Percentiles rank a stretch among this genome's conserved stretches.
phyloP scores from a whole-genome alignment of 1,139 yeast species.

The Taiozyma sp. region DNA sequence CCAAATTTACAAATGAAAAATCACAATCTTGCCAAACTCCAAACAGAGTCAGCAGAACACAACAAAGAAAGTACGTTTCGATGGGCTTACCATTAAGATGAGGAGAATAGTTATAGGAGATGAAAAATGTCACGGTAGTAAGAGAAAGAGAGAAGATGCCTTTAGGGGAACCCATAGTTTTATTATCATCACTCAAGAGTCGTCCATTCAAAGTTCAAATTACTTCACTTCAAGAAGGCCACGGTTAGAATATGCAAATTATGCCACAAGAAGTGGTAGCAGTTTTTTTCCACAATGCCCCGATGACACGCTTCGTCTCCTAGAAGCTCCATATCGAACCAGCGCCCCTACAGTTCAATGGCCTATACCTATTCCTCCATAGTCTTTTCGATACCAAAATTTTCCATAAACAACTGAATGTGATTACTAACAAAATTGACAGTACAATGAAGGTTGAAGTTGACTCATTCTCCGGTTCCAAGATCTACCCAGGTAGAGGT shows the following conservation, averaged over 20 bases:
- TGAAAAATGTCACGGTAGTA: neutral
- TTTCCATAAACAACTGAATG: neutral
- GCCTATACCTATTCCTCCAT: neutral
- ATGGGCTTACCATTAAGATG: neutral
- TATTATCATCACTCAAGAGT: neutral
- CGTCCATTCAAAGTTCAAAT: neutral
- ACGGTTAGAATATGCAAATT: no score
- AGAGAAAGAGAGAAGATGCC: neutral
- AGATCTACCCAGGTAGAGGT: slow-evolving; percentile 99
- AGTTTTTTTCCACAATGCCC: neutral
- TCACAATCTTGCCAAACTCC: neutral
- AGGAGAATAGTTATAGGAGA: neutral
- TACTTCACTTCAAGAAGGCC: neutral
- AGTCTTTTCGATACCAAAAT: neutral
- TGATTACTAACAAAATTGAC: neutral
- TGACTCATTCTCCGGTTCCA: slow-evolving; percentile 98
- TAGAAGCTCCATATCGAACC: neutral
- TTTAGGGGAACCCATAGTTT: neutral
- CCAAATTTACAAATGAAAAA: neutral
- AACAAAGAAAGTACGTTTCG: neutral
- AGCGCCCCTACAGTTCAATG: neutral
- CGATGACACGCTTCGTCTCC: neutral
- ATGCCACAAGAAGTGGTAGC: neutral
- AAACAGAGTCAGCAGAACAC: neutral
- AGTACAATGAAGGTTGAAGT: slow-evolving; percentile 94